These are phyloP conservation scores for Giardia duodenalis DNA, from an alignment of 208 protist species.

Conservation along the genomic window DNA sequence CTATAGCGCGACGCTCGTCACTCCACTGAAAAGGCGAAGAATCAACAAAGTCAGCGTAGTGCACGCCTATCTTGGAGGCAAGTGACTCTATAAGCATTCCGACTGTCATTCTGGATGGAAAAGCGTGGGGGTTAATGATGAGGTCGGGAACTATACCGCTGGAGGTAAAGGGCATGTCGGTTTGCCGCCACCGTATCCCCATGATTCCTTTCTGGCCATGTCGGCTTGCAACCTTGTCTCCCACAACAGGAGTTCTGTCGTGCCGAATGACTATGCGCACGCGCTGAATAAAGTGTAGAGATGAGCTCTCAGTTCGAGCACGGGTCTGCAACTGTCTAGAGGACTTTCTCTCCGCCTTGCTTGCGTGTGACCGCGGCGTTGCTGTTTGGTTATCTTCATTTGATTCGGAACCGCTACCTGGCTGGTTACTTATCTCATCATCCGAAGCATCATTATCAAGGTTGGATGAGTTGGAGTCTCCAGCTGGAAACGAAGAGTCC, in stretches of 20 bases:
- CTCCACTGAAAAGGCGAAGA: conserved; percentile 68
- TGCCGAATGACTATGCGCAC: conserved; percentile 51
- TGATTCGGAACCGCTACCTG: background rate
- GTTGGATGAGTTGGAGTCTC: no score
- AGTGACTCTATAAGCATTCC: conserved; percentile 85
- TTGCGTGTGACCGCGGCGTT: conserved; percentile 25
- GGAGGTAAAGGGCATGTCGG: conserved; percentile 59
- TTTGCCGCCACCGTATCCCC: conserved; percentile 65
- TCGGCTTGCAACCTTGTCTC: conserved; percentile 97
- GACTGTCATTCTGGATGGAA: conserved; percentile 99
- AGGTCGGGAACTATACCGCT: conserved; percentile 64
- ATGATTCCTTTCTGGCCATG: conserved; percentile 98
- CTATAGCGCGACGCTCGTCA: conserved; percentile 59
- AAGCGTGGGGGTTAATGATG: conserved; percentile 99
- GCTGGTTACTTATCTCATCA: background rate
- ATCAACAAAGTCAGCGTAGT: conserved; percentile 81
- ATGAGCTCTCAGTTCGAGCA: conserved; percentile 37
- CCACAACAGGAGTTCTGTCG: conserved; percentile 81
- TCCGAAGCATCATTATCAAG: no score
- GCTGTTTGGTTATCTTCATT: no score
- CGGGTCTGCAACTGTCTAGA: conserved; percentile 49
- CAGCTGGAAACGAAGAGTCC: no score
- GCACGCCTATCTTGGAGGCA: conserved; percentile 74
- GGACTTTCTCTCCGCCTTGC: conserved; percentile 46
- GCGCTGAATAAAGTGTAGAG: background rate